Conservation (phyloP, 164 flowering plant species). For the Berberis thunbergii region DNA sequence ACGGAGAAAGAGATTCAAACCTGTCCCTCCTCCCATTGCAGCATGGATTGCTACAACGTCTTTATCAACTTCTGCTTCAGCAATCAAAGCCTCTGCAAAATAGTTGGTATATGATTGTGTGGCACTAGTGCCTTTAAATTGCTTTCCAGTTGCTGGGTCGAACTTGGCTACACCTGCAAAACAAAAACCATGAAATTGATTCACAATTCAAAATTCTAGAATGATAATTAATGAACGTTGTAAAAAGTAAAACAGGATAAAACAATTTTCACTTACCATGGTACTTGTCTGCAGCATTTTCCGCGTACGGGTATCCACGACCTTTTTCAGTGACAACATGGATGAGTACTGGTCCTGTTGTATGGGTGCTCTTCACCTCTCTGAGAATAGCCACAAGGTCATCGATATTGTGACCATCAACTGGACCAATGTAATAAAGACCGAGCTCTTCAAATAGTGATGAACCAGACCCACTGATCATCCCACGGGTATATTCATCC, state of each 20-base stretch:
- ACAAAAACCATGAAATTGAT: background rate
- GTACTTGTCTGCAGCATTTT: conserved; percentile 89
- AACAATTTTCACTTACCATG: conserved; percentile 52
- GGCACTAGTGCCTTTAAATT: conserved; percentile 27
- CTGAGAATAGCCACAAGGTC: conserved; percentile 78
- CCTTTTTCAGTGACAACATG: conserved; percentile 98
- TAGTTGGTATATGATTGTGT: conserved; percentile 87
- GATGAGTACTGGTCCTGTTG: conserved; percentile 88
- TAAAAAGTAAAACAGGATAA: background rate
- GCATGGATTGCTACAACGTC: conserved; percentile 92
- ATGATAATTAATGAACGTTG: background rate
- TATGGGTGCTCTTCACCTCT: conserved; percentile 75
- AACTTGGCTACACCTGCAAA: background rate
- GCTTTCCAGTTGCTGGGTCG: background rate
- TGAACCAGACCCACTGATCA: conserved; percentile 8
- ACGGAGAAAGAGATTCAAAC: conserved; percentile 69
- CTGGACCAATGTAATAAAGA: conserved; percentile 22
- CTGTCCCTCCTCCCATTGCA: conserved; percentile 99
- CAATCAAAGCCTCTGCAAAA: conserved; percentile 92
- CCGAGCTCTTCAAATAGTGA: conserved; percentile 21
- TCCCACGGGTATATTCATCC: conserved; percentile 14
- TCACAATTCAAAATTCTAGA: background rate
- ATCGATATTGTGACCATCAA: conserved; percentile 42
- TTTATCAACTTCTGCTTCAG: conserved; percentile 89
- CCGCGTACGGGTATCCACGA: conserved; percentile 93